A percentile compares a stretch with the other conserved stretches of the same genome.
These are phyloP conservation scores for Sordaria brevicollis DNA, from an alignment of 495 filamentous ascomycete genomes.

Conservation along the genomic window DNA sequence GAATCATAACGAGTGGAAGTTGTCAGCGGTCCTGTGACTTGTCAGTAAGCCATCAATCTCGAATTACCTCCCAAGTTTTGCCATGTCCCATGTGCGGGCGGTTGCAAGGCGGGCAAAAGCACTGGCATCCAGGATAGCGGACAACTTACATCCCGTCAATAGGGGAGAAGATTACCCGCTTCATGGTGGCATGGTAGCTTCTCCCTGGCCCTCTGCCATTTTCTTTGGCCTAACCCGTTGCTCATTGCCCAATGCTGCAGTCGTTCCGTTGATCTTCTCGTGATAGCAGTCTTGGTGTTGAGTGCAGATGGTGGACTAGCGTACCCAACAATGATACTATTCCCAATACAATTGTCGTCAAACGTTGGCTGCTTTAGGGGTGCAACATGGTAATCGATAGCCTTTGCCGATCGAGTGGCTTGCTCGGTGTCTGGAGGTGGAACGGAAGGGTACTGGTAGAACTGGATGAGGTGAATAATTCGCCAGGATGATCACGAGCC, in stretches of 20 bases:
- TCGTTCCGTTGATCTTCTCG: background rate
- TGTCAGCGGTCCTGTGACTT: too few species aligned
- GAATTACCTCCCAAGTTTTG: background rate
- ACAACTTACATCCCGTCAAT: background rate
- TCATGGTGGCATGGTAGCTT: background rate
- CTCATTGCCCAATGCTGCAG: background rate
- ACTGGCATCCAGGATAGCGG: background rate
- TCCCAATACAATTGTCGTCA: background rate
- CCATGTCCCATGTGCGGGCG: background rate
- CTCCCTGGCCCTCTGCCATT: background rate
- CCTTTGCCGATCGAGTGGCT: background rate
- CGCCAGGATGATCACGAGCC: background rate
- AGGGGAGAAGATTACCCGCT: background rate
- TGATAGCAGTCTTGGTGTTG: background rate
- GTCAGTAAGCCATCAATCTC: background rate
- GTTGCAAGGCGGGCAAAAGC: background rate
- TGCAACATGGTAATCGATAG: background rate
- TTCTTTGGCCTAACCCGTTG: background rate
- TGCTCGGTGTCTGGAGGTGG: background rate
- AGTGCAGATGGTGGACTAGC: background rate
- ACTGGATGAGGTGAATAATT: background rate
- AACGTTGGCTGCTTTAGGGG: background rate
- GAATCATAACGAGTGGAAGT: too few species aligned
- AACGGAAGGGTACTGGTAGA: too few species aligned
- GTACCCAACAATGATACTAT: background rate